Conservation (phyloP, 345 rosid species). For the Eucalyptus regnans region DNA sequence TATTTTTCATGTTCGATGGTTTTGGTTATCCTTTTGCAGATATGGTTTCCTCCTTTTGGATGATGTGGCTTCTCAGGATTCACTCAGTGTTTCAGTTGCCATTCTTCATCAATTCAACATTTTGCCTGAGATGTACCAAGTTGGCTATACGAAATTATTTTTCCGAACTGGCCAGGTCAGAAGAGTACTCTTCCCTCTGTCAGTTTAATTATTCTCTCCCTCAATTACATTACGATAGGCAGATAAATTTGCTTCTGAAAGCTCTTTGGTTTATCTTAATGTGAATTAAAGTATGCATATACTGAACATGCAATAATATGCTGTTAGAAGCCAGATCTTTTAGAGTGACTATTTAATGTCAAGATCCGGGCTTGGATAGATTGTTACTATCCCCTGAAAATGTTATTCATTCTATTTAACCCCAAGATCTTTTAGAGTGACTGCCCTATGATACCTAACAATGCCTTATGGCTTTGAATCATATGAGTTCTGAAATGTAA, state of each 20-base stretch:
- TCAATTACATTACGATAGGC: neutral
- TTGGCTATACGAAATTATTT: slow-evolving; percentile 94
- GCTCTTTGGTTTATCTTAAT: neutral
- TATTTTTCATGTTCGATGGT: neutral
- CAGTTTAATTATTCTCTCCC: neutral
- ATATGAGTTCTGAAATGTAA: neutral
- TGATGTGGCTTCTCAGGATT: slow-evolving; percentile 70
- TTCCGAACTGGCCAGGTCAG: slow-evolving; percentile 96
- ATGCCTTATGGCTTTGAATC: neutral
- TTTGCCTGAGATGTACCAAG: slow-evolving; percentile 99
- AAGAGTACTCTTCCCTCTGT: neutral
- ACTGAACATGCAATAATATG: neutral
- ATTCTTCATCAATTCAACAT: slow-evolving; percentile 96
- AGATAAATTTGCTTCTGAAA: neutral
- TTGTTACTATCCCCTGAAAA: neutral
- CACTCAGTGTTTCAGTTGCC: slow-evolving; percentile 93
- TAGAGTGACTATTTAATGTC: neutral
- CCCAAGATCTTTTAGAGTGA: neutral
- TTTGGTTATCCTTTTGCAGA: slow-evolving; percentile 27
- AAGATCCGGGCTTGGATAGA: neutral
- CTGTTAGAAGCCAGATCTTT: neutral
- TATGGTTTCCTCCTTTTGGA: slow-evolving; percentile 94
- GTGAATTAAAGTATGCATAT: neutral
- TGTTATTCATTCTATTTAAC: neutral
- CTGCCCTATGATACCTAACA: neutral